These are phyloP conservation scores for Orobanche coerulescens DNA, from an alignment of 257 asterid genomes.

Conservation along the genomic window DNA sequence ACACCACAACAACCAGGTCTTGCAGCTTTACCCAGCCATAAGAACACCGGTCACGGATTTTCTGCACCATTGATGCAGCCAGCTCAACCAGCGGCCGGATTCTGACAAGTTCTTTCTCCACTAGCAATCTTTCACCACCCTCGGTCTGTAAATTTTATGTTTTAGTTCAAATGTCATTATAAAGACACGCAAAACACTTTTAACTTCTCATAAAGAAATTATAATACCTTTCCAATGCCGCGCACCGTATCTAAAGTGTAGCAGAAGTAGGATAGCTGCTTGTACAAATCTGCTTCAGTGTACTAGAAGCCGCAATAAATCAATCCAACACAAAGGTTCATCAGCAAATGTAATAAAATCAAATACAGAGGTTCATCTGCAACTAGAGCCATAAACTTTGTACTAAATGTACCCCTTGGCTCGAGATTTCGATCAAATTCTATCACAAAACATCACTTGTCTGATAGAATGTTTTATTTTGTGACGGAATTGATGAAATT, in stretches of 20 bases:
- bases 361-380: too few species aligned
- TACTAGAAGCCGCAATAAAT: conserved; percentile 40
- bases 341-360: too few species aligned
- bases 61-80: conserved; percentile 62
- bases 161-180: too few species aligned
- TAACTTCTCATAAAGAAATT: neutral
- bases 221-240: conserved; percentile 64
- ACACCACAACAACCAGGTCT: conserved; percentile 45
- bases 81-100: conserved; percentile 55
- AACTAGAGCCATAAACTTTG: too few species aligned
- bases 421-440: too few species aligned
- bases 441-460: too few species aligned
- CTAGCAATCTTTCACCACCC: conserved; percentile 33
- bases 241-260: conserved; percentile 62
- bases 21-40: conserved; percentile 80
- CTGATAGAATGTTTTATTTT: too few species aligned
- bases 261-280: conserved; percentile 81
- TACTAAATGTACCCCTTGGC: too few species aligned
- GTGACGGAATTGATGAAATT: too few species aligned
- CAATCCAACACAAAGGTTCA: too few species aligned
- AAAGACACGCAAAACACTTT: too few species aligned
- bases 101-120: conserved; percentile 58
- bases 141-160: conserved; percentile 71
- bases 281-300: conserved; percentile 87
- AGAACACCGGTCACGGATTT: conserved; percentile 67